Conservation (phyloP, 2,329 filamentous ascomycete species). For the Cladophialophora bantiana region DNA sequence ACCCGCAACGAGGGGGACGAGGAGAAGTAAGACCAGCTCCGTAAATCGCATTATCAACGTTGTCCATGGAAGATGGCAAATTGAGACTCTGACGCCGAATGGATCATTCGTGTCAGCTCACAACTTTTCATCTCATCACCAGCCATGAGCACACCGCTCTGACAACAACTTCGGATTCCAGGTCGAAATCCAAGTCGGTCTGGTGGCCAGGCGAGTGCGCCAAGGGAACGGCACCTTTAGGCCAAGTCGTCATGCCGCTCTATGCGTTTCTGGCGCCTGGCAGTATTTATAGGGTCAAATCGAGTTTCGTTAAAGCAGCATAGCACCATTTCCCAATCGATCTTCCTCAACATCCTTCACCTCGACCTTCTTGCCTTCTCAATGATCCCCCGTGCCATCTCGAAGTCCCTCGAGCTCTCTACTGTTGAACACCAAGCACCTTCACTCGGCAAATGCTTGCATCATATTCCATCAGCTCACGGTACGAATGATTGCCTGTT, state of each 20-base stretch:
- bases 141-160: background rate
- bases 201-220: background rate
- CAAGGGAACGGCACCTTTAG: background rate
- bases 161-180: background rate
- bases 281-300: background rate
- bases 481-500: too few species aligned
- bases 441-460: too few species aligned
- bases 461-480: too few species aligned
- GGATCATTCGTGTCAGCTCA: background rate
- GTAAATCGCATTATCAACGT: conserved; percentile 23
- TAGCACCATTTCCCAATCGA: background rate
- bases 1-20: conserved; percentile 10
- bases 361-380: background rate
- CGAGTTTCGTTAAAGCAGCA: background rate
- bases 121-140: background rate
- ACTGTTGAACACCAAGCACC: too few species aligned
- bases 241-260: background rate
- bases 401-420: too few species aligned
- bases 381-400: too few species aligned
- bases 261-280: background rate
- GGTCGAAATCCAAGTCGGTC: background rate
- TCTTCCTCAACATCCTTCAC: background rate
- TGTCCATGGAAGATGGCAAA: background rate
- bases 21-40: conserved; percentile 12
- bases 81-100: background rate